Evolutionary conservation across 2,329 filamentous ascomycete genomes (phyloP).

Genomic region (Ophiostoma sp.): DNA sequence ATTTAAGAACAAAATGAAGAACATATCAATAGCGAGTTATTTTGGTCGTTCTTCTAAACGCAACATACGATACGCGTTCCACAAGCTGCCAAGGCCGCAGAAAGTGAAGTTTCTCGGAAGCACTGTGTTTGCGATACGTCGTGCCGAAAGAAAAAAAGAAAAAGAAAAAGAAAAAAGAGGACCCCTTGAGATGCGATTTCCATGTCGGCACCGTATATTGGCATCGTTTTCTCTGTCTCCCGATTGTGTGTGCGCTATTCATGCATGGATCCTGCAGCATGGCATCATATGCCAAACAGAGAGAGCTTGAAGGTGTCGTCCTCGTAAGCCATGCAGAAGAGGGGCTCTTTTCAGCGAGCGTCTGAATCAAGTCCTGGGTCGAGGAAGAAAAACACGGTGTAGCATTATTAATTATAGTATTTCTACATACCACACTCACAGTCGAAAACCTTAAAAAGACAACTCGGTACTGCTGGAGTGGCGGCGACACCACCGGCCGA

Average conservation of each 20-base stretch:
- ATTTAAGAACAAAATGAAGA: not conserved
- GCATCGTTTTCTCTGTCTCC: not conserved
- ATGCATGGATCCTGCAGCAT: not conserved
- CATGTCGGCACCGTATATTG: not conserved
- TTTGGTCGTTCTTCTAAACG: not conserved
- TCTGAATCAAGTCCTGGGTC: not conserved
- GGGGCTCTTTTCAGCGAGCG: not conserved
- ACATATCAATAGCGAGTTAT: not conserved
- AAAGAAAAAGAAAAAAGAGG: not conserved
- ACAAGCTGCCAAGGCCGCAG: not conserved
- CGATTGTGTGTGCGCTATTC: not conserved
- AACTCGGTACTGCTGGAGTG: not conserved
- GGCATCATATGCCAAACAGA: not conserved
- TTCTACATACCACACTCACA: not conserved
- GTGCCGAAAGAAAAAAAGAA: not conserved
- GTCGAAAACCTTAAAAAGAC: conserved; percentile 2
- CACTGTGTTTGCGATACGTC: not conserved
- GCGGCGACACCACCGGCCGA: not conserved
- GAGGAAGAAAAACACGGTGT: not conserved
- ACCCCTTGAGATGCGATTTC: not conserved
- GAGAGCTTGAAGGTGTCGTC: not conserved
- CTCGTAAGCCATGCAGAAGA: not conserved
- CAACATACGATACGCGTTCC: not conserved
- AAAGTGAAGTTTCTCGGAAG: not conserved
- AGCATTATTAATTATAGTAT: not conserved